phyloP scores from a whole-genome alignment of 2,329 filamentous ascomycete genomes.

The Stagonosporopsis vannaccii region DNA sequence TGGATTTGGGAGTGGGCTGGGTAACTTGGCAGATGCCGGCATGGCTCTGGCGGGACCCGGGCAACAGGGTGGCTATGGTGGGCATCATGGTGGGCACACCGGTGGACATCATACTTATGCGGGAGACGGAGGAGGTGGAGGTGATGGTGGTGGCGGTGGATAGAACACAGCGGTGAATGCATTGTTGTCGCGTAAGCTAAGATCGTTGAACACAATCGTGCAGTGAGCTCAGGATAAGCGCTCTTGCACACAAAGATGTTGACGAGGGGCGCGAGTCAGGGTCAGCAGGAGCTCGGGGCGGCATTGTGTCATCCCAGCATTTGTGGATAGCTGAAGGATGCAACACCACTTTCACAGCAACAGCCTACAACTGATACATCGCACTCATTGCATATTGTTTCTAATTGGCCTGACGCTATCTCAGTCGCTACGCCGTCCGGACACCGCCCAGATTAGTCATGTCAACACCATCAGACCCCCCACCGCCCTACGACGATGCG shows the following conservation, averaged over 20 bases:
- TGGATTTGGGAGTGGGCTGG: constrained; percentile 14
- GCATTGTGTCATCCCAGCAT: constrained; percentile 13
- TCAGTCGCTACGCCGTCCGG: background rate
- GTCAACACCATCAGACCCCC: constrained; percentile 35
- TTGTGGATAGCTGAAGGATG: constrained; percentile 15
- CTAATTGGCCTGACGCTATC: background rate
- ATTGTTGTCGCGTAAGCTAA: background rate
- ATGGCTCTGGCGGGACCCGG: constrained; percentile 20
- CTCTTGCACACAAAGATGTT: background rate
- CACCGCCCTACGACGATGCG: constrained; percentile 54
- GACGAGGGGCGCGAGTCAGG: constrained; percentile 10
- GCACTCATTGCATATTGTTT: constrained; percentile 7
- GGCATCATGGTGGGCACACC: constrained; percentile 10
- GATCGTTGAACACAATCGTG: background rate
- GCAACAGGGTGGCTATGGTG: constrained; percentile 19
- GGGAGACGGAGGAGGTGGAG: constrained; percentile 14
- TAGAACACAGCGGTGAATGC: background rate
- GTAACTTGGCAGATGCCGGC: constrained; percentile 22
- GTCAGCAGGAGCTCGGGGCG: constrained; percentile 6
- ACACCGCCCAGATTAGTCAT: background rate
- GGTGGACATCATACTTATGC: background rate
- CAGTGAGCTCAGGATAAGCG: background rate
- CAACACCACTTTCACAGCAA: constrained; percentile 1
- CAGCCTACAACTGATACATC: background rate
- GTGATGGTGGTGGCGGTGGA: constrained; percentile 9